Evolutionary conservation across 345 rosid genomes (phyloP).

Genomic region (Noccaea bulbosa): DNA sequence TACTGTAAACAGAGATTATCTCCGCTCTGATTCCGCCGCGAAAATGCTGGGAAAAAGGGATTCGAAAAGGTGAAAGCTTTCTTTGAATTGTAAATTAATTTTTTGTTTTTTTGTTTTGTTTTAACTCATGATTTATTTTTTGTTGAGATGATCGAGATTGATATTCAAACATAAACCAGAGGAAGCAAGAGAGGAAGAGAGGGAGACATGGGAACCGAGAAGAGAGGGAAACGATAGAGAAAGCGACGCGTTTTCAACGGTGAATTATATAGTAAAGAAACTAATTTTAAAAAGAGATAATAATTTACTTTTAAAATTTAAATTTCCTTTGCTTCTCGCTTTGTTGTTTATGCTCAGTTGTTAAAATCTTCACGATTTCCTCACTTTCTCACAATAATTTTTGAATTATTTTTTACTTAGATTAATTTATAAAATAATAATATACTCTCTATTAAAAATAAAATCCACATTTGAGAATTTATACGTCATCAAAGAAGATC

Average conservation of each 20-base stretch:
- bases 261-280: not conserved
- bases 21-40: not conserved
- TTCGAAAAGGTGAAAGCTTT: not conserved
- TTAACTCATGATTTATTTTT: not conserved
- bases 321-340: too few species aligned
- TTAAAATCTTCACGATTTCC: too few species aligned
- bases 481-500: too few species aligned
- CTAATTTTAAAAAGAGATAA: not conserved
- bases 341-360: too few species aligned
- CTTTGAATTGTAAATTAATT: not conserved
- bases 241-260: conserved; percentile 40
- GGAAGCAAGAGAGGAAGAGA: conserved; percentile 40
- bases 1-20: not conserved
- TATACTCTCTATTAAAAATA: too few species aligned
- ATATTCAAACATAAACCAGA: conserved; percentile 5
- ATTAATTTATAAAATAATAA: too few species aligned
- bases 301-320: too few species aligned
- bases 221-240: conserved; percentile 39
- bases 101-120: not conserved
- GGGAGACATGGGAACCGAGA: conserved; percentile 42
- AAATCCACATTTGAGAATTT: too few species aligned
- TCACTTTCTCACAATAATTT: too few species aligned
- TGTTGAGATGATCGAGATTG: conserved; percentile 13
- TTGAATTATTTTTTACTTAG: too few species aligned
- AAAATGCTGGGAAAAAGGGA: not conserved